Base-by-base conservation (phyloP, 176 grass and related monocot species). In the Lolium rigidum region DNA sequence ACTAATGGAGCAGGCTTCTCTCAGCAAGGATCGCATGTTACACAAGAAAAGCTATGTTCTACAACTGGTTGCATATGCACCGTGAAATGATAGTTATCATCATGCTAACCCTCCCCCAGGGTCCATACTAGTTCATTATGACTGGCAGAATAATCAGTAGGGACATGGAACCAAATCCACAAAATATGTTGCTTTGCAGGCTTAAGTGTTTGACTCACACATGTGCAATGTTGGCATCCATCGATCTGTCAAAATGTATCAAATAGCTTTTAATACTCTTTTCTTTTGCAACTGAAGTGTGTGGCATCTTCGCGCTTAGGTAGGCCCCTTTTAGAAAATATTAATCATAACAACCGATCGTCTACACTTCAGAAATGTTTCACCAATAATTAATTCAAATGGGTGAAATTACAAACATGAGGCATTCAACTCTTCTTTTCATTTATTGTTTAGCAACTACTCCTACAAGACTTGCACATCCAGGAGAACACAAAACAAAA, bases 1-100 rank as follows among this genome's bases (percentile, higher is more conserved):
- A 98, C 56, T 41, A 95, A 21, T 0, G 96, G 96, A 64, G 90
- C 93, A 18, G 91, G 39, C 78, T 98, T 67, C 88, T 90, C 74
- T 95, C 86, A 7, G 86, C 86, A 69, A 90, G 84, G 63, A 95
- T 95, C 0, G 88, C 90, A 89, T 98, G 60, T 63, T 26, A 28
- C 60, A 26, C 21, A 63, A 63, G 10, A 62, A 24, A 63, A 63
- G 60, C 25, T 35, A 31, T 65, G 62, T 35, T 65, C 62, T 31
- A 15, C 62, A 7, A 65, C 13, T 65, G 62, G 25, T 28, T 65
- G 25, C 25, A 65, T 26, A 2, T 65, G 5, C 62, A 63, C 22
- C 24, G 26, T 14, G 11, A 28, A 24, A 24, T 61, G 58, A 24
- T 28, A 4, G 7, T 76, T 26, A 46, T 78, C 48, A 56, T 37